Conservation (phyloP, 306 rosid genomes). For the Dryas octopetala region DNA sequence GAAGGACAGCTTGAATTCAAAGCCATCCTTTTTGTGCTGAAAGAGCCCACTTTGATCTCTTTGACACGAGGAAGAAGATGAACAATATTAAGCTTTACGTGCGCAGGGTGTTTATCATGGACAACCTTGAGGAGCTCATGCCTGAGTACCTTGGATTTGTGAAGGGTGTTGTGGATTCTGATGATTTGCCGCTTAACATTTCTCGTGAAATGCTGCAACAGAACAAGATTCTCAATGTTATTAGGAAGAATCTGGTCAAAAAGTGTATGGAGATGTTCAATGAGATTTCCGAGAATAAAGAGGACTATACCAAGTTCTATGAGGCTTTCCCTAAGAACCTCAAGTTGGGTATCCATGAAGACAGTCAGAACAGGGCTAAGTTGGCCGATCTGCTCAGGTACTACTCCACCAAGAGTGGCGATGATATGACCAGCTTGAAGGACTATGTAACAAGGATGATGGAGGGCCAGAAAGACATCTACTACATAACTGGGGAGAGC, state of each 20-base stretch:
- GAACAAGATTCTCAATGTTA: conserved; percentile 37
- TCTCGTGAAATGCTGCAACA: conserved; percentile 36
- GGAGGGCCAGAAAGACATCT: conserved; percentile 31
- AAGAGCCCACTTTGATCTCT: conserved; percentile 29
- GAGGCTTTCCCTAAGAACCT: conserved; percentile 34
- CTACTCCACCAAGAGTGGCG: conserved; percentile 32
- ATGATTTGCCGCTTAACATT: conserved; percentile 41
- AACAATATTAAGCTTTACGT: conserved; percentile 38
- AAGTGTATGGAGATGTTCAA: conserved; percentile 37
- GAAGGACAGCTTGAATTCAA: conserved; percentile 42
- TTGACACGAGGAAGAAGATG: conserved; percentile 36
- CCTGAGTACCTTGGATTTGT: conserved; percentile 35
- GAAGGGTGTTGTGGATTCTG: conserved; percentile 39
- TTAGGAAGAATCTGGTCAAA: conserved; percentile 38
- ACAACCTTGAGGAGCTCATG: conserved; percentile 36
- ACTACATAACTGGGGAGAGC: conserved; percentile 34
- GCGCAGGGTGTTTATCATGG: conserved; percentile 39
- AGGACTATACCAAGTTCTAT: conserved; percentile 27
- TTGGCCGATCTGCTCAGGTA: conserved; percentile 33
- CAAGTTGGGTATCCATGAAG: conserved; percentile 36
- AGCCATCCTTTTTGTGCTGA: conserved; percentile 25
- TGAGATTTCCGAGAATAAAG: conserved; percentile 27
- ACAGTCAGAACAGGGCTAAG: conserved; percentile 29
- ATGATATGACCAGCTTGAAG: conserved; percentile 37
- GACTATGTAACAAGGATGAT: conserved; percentile 38